Evolutionary conservation across 306 rosid species (phyloP), one percentile per base, ranked within the genome.

Genomic region (Sphenostylis stenocarpa): DNA sequence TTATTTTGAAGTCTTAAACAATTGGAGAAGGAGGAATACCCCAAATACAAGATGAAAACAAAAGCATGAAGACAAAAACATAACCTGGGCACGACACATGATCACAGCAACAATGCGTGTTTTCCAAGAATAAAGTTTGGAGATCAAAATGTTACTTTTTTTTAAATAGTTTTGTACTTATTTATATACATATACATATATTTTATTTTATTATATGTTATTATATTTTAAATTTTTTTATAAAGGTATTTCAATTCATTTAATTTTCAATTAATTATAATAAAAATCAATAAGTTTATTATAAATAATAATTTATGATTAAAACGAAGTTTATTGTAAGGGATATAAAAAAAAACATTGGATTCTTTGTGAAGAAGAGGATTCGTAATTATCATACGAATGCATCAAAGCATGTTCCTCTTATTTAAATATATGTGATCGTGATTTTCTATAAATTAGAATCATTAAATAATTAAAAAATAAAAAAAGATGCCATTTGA

Each of bases 281-380:
- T n/a, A n/a, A n/a, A n/a, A n/a, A n/a, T n/a, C n/a, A n/a, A n/a
- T n/a, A n/a, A n/a, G n/a, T n/a, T n/a, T n/a, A n/a, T n/a, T n/a
- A n/a, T n/a, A n/a, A n/a, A n/a, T n/a, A n/a, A n/a, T n/a, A n/a
- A n/a, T n/a, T n/a, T n/a, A n/a, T n/a, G n/a, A n/a, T n/a, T n/a
- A n/a, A n/a, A n/a, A n/a, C n/a, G n/a, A n/a, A n/a, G n/a, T n/a
- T n/a, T n/a, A n/a, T n/a, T n/a, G n/a, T n/a, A n/a, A n/a, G n/a
- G n/a, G n/a, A n/a, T n/a, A n/a, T n/a, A n/a, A n/a, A n/a, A n/a
- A n/a, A n/a, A n/a, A n/a, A 26, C 28, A 91, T 87, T 73, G 93
- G 96, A 91, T 91, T 87, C 91, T 82, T 75, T 65, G 60, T 62
- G 31, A 58, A 39, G 31, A 64, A 52, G 80, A 68, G 68, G 80